Evolutionary conservation across 208 protist species (phyloP).

Genomic region (Leishmania amazonensis): DNA sequence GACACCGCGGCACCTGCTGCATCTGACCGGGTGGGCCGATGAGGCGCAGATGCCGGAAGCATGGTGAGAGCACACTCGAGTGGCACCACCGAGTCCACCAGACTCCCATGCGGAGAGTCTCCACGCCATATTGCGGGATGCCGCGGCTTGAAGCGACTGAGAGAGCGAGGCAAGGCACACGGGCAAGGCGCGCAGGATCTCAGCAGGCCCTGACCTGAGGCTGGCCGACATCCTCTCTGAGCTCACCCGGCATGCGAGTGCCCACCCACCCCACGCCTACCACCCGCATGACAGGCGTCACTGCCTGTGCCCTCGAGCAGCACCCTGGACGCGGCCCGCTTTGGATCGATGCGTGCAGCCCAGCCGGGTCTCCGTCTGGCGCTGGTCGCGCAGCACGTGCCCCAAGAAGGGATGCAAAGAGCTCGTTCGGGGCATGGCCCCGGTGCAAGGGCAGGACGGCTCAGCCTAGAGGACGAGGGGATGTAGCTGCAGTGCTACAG

Average conservation of each 20-base stretch:
- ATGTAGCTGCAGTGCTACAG: no score
- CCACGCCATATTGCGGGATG: neutral
- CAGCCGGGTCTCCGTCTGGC: neutral
- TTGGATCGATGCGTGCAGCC: neutral
- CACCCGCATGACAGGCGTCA: neutral
- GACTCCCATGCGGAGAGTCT: neutral
- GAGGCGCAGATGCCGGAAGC: neutral
- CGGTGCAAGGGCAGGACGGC: neutral
- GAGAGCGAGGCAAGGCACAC: neutral
- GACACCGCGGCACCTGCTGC: neutral
- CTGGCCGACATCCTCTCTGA: neutral
- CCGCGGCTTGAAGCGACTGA: neutral
- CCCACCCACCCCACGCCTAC: no score
- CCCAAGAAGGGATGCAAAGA: no score
- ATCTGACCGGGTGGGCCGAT: neutral
- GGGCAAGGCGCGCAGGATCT: no score
- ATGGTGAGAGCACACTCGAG: neutral
- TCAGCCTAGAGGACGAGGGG: no score
- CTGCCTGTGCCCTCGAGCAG: neutral
- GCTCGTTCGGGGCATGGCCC: neutral
- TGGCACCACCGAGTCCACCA: neutral
- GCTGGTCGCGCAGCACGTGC: no score
- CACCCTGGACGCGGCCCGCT: no score
- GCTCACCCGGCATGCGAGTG: neutral
- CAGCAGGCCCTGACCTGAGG: neutral